phyloP scores from a whole-genome alignment of 2,329 filamentous ascomycete genomes.

The Aspergillus ibericus region DNA sequence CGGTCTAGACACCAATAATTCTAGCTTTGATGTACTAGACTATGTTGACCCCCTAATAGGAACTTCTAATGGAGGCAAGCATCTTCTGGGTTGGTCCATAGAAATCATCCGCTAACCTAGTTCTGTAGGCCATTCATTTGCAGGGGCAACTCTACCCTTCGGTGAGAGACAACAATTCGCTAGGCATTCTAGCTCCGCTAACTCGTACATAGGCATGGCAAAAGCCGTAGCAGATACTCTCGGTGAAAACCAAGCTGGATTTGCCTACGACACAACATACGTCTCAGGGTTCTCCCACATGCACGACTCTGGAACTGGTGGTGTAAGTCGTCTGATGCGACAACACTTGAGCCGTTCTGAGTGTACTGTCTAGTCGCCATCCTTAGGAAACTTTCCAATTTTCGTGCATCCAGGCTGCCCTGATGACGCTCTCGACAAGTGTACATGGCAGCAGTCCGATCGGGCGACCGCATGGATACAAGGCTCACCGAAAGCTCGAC shows the following conservation, averaged over 20 bases:
- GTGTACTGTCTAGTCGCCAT: conserved; percentile 47
- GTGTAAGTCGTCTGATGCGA: conserved; percentile 29
- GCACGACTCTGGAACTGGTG: conserved; percentile 56
- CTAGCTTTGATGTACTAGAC: conserved; percentile 37
- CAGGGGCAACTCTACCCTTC: conserved; percentile 57
- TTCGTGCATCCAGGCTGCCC: conserved; percentile 66
- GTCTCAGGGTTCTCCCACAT: conserved; percentile 55
- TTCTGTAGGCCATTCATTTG: conserved; percentile 55
- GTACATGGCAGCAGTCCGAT: conserved; percentile 58
- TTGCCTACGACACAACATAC: conserved; percentile 52
- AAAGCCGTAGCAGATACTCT: conserved; percentile 58
- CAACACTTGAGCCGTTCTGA: neutral
- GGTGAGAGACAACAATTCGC: conserved; percentile 29
- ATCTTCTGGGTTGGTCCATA: neutral
- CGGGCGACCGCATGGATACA: conserved; percentile 52
- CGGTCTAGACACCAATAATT: neutral
- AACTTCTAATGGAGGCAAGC: conserved; percentile 50
- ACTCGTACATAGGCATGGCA: conserved; percentile 47
- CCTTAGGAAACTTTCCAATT: conserved; percentile 66
- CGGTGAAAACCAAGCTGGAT: conserved; percentile 58
- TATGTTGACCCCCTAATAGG: conserved; percentile 57
- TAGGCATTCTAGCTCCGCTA: conserved; percentile 2
- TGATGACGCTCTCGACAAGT: conserved; percentile 61
- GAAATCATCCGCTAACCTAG: neutral
- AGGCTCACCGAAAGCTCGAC: conserved; percentile 56